phyloP scores from a whole-genome alignment of 2,329 filamentous ascomycete genomes.

The Trichoderma endophyticum region DNA sequence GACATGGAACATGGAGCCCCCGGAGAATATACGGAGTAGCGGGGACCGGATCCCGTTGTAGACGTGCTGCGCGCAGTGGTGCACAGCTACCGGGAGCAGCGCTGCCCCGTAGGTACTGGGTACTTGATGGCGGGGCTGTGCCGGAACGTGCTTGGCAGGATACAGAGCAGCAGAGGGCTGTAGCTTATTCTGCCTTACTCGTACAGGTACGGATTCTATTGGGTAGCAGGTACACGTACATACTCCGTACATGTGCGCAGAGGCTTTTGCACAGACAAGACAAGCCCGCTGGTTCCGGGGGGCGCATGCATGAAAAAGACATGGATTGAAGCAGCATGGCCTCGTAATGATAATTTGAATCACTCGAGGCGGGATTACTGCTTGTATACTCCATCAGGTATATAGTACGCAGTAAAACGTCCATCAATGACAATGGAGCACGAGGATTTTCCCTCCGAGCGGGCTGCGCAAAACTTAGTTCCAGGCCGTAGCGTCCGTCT shows the following conservation, averaged over 20 bases:
- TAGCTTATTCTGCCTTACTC: not conserved
- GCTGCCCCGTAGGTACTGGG: not conserved
- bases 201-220: not conserved
- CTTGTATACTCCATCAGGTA: not conserved
- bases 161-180: not conserved
- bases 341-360: not conserved
- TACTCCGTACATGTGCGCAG: not conserved
- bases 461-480: not conserved
- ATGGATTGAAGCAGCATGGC: not conserved
- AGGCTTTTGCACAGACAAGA: not conserved
- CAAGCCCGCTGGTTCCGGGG: not conserved
- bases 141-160: not conserved
- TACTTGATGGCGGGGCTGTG: conserved; percentile 13
- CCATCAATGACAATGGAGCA: not conserved
- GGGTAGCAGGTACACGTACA: not conserved
- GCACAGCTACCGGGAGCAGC: not conserved
- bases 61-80: not conserved
- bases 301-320: conserved; percentile 1
- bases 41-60: not conserved
- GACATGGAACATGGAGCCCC: conserved; percentile 8
- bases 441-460: not conserved
- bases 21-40: conserved; percentile 6
- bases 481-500: not conserved
- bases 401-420: not conserved
- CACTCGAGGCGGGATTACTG: not conserved